A percentile compares a stretch with the other conserved stretches of the same genome.
These are phyloP conservation scores for Suzukiozyma palmioleophila DNA, from an alignment of 1,139 yeast genomes.

Conservation along the genomic window DNA sequence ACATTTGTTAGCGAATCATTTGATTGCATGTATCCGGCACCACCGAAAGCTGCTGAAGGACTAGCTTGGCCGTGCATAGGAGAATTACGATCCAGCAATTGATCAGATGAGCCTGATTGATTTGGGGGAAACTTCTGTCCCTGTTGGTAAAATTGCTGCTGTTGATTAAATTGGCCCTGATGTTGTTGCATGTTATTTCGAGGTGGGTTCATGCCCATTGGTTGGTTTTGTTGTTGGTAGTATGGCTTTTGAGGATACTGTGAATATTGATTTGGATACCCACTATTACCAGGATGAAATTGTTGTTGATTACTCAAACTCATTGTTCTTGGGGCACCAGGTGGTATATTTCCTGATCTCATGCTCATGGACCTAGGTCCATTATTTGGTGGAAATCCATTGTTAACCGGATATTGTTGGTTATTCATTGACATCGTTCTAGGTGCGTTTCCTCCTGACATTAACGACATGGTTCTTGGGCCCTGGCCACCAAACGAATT, in stretches of 20 bases:
- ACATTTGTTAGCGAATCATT: slow-evolving; percentile 40
- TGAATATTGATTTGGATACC: slow-evolving; percentile 3
- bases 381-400: slow-evolving; percentile 4
- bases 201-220: neutral
- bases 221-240: slow-evolving; percentile 5
- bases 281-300: slow-evolving; percentile 2
- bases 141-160: neutral
- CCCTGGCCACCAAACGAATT: slow-evolving; percentile 24
- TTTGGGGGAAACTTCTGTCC: neutral
- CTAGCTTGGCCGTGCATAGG: slow-evolving; percentile 1
- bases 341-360: slow-evolving; percentile 9
- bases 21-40: slow-evolving; percentile 13
- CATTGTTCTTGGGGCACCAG: slow-evolving; percentile 19
- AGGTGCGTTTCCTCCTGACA: slow-evolving; percentile 8
- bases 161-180: neutral
- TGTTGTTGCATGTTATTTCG: neutral
- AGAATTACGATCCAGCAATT: slow-evolving; percentile 2
- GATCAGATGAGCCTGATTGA: neutral
- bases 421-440: slow-evolving; percentile 8
- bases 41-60: slow-evolving; percentile 7
- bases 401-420: neutral
- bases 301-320: slow-evolving; percentile 16
- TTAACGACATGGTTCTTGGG: slow-evolving; percentile 28
- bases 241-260: slow-evolving; percentile 8
- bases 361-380: slow-evolving; percentile 16